phyloP scores from a whole-genome alignment of 352 stramenopile genomes.

The Globisporangium cederbergense region DNA sequence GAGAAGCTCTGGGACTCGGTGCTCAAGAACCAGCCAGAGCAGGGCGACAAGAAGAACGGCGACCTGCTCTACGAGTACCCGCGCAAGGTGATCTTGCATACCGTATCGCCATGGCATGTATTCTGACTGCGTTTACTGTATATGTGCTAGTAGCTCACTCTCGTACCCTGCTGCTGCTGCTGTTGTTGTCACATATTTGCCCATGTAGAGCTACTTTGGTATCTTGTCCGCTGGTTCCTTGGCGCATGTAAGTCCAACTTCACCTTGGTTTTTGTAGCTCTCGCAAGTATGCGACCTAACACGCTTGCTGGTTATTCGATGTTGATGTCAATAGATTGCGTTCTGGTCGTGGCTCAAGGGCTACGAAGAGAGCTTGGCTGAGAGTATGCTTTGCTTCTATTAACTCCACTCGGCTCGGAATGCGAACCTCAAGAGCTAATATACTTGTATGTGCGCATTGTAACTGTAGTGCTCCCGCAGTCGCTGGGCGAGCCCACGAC shows the following conservation, averaged over 20 bases:
- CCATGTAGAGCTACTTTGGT: slow-evolving; percentile 68
- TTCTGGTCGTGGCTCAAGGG: slow-evolving; percentile 89
- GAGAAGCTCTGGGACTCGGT: slow-evolving; percentile 73
- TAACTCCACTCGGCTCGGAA: background rate
- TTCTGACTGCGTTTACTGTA: background rate
- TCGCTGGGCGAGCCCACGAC: slow-evolving; percentile 65
- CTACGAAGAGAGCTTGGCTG: slow-evolving; percentile 79
- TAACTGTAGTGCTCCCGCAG: slow-evolving; percentile 42
- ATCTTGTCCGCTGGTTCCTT: slow-evolving; percentile 75
- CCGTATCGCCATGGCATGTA: background rate
- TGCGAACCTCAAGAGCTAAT: background rate
- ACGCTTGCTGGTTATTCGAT: background rate
- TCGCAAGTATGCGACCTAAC: background rate
- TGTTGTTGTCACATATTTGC: background rate
- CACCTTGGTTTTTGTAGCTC: background rate
- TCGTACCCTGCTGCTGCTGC: background rate
- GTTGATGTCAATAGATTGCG: slow-evolving; percentile 47
- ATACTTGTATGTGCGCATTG: slow-evolving; percentile 1
- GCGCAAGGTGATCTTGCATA: slow-evolving; percentile 51
- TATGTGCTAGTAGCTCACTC: background rate
- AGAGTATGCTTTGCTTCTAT: slow-evolving; percentile 42
- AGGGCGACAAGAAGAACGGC: slow-evolving; percentile 43
- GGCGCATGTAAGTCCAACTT: slow-evolving; percentile 52
- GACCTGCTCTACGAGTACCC: slow-evolving; percentile 84
- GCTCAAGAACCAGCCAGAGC: slow-evolving; percentile 48